A percentile compares a stretch with the other conserved stretches of the same genome.
phyloP scores from a whole-genome alignment of 2,329 filamentous ascomycete species.

The Hymenoscyphus albidus region DNA sequence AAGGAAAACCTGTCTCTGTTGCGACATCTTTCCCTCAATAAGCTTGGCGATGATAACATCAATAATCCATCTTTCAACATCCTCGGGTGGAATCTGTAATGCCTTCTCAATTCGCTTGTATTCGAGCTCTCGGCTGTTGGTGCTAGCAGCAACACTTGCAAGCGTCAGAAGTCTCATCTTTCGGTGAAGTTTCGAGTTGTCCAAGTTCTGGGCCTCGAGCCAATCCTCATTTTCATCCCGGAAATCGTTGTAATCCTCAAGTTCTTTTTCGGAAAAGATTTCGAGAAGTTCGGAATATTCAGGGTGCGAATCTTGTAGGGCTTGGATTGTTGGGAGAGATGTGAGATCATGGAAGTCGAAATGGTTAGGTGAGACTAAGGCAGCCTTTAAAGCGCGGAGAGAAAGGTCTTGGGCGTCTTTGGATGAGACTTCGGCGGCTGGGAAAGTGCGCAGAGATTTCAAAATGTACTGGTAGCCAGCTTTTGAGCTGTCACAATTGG shows the following conservation, averaged over 20 bases:
- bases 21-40: slow-evolving; percentile 93
- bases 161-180: slow-evolving; percentile 97
- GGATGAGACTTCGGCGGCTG: slow-evolving; percentile 51
- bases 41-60: slow-evolving; percentile 94
- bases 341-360: slow-evolving; percentile 73
- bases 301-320: slow-evolving; percentile 77
- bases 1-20: slow-evolving; percentile 88
- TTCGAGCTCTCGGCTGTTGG: slow-evolving; percentile 79
- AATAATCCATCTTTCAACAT: slow-evolving; percentile 98
- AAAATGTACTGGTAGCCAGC: slow-evolving; percentile 59
- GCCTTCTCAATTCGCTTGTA: slow-evolving; percentile 82
- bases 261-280: slow-evolving; percentile 88
- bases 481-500: not conserved
- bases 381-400: slow-evolving; percentile 63
- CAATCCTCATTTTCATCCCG: slow-evolving; percentile 85
- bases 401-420: slow-evolving; percentile 59
- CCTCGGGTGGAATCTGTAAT: slow-evolving; percentile 74
- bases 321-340: slow-evolving; percentile 73
- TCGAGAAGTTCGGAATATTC: slow-evolving; percentile 89
- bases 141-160: slow-evolving; percentile 79
- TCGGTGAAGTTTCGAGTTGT: slow-evolving; percentile 72
- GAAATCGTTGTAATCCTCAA: slow-evolving; percentile 96
- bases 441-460: slow-evolving; percentile 59
- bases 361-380: slow-evolving; percentile 62
- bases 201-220: slow-evolving; percentile 70